Conservation (phyloP, 768 basidiomycete species). For the Naematelia aurantialba region DNA sequence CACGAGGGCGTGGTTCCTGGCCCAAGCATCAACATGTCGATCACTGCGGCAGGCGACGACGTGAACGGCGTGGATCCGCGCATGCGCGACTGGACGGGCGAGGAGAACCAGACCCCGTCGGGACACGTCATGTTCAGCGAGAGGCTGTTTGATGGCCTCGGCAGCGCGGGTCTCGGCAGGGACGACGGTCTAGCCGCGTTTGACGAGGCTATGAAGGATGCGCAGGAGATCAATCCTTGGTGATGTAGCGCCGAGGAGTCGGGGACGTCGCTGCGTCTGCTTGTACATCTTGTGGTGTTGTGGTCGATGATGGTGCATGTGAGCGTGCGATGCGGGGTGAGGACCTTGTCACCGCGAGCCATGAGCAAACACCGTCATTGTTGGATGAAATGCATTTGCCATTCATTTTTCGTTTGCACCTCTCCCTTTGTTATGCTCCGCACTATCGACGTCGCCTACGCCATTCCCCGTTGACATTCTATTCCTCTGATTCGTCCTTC, state of each 20-base stretch:
- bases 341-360: too few species aligned
- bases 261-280: neutral
- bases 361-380: too few species aligned
- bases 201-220: constrained; percentile 37
- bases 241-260: neutral
- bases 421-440: neutral
- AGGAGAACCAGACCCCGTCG: constrained; percentile 35
- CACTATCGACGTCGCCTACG: too few species aligned
- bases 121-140: constrained; percentile 45
- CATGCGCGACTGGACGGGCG: constrained; percentile 19
- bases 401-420: neutral
- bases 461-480: too few species aligned
- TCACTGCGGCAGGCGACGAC: neutral
- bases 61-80: constrained; percentile 10
- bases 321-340: too few species aligned
- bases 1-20: neutral
- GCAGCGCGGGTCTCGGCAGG: constrained; percentile 20
- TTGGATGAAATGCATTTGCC: neutral
- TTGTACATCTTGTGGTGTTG: too few species aligned
- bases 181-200: constrained; percentile 36
- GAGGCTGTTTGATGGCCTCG: constrained; percentile 39
- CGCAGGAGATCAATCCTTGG: constrained; percentile 21
- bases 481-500: too few species aligned
- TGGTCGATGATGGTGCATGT: too few species aligned
- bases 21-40: neutral